Conservation (phyloP, 768 basidiomycete species). For the Agrocybe pediades region DNA sequence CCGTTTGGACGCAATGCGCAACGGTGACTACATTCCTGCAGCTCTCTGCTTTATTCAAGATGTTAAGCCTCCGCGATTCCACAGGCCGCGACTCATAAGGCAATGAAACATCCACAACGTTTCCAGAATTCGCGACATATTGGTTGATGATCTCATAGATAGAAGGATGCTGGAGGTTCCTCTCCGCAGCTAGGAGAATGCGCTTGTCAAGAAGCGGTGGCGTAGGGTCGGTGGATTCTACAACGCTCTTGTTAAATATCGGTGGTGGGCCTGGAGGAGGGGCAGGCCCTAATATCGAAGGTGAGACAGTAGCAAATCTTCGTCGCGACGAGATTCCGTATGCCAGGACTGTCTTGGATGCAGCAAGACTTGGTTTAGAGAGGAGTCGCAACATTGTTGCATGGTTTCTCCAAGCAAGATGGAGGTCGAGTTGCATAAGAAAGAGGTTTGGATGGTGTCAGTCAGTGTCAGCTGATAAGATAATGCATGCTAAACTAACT, state of each 20-base stretch:
- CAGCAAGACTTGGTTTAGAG: not conserved
- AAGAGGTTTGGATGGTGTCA: not conserved
- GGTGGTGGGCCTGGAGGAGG: slow-evolving; percentile 12
- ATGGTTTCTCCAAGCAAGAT: not conserved
- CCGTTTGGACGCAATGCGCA: slow-evolving; percentile 49
- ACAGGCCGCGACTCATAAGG: slow-evolving; percentile 54
- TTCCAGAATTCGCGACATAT: slow-evolving; percentile 42
- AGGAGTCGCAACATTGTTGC: not conserved
- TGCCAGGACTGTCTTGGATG: not conserved
- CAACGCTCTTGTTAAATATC: not conserved
- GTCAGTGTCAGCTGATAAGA: not conserved
- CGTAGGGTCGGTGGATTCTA: slow-evolving; percentile 5
- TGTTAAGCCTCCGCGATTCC: slow-evolving; percentile 23
- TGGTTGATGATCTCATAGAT: slow-evolving; percentile 40
- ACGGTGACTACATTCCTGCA: slow-evolving; percentile 45
- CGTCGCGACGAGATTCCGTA: not conserved
- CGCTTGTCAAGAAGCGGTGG: slow-evolving; percentile 26
- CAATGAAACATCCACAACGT: slow-evolving; percentile 41
- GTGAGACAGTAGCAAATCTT: slow-evolving; percentile 25
- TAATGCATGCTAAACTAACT: not conserved
- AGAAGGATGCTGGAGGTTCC: slow-evolving; percentile 15
- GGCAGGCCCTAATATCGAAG: slow-evolving; percentile 22
- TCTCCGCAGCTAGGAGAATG: slow-evolving; percentile 23
- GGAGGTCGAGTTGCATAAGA: not conserved
- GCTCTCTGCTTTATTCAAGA: slow-evolving; percentile 18